These are phyloP conservation scores for Podospora comata DNA, from an alignment of 495 filamentous ascomycete genomes.

Conservation along the genomic window DNA sequence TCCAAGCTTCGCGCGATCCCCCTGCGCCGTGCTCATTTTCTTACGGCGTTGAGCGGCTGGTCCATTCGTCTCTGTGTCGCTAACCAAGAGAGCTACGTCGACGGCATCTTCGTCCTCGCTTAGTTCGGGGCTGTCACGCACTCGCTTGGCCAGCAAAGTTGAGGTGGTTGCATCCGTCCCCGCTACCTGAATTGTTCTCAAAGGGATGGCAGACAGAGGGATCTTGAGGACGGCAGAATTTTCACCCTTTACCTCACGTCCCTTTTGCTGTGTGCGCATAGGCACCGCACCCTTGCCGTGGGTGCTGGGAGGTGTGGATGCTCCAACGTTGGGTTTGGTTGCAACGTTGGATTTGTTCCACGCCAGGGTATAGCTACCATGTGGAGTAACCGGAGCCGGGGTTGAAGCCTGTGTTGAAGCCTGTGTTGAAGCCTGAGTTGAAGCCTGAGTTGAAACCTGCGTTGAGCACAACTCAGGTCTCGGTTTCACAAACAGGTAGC, in stretches of 20 bases:
- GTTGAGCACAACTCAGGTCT: neutral
- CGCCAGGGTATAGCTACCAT: too few relatives aligned
- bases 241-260: slow-evolving; percentile 14
- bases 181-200: slow-evolving; percentile 11
- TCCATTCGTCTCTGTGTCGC: neutral
- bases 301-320: slow-evolving; percentile 17
- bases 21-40: slow-evolving; percentile 13
- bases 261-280: slow-evolving; percentile 11
- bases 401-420: too few relatives aligned
- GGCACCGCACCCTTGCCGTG: neutral
- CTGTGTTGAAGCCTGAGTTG: neutral
- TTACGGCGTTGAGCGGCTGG: neutral
- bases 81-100: slow-evolving; percentile 47
- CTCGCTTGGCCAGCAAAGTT: slow-evolving; percentile 11
- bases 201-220: slow-evolving; percentile 32
- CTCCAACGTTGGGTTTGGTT: too few relatives aligned
- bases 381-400: too few relatives aligned
- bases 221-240: slow-evolving; percentile 14
- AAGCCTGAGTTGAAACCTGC: neutral
- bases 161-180: neutral
- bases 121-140: slow-evolving; percentile 25
- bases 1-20: neutral
- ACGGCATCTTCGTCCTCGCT: slow-evolving; percentile 51
- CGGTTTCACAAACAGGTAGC: slow-evolving; percentile 73
- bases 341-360: too few relatives aligned